Base-by-base conservation (phyloP, 1,139 yeast genomes). In the Schwanniomyces etchellsii region DNA sequence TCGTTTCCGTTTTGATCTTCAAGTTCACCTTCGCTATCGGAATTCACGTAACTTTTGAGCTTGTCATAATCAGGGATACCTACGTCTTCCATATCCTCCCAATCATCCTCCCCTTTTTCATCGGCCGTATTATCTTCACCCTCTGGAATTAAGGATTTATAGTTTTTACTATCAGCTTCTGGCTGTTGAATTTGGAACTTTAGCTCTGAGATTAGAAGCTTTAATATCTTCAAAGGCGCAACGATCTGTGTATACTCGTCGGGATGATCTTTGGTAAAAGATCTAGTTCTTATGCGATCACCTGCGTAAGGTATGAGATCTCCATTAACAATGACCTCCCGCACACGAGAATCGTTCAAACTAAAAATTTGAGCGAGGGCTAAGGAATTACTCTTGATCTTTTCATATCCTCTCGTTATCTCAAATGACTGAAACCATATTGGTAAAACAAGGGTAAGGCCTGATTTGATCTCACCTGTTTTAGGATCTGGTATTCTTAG, bases 371-470 rank as follows among this genome's bases (percentile, higher is more conserved):
- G 72, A 14, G 44, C 55, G 27, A 91, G 62, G 0, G 96, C 95
- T 25, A 74, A 51, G 4, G 85, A 72, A 47, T 84, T 84, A 35
- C 76, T 77, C 39, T 73, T 69, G 33, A 89, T 85, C 37, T 76
- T 77, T 24, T 79, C 83, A 37, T 73, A 79, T 0, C 96, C 96
- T 36, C 93, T 64, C 27, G 89, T 71, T 1, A 81, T 77, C 45
- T 84, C 93, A 55, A 84, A 89, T 2, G 88, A 74, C 22, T 76
- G 76, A 31, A 89, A 70, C 96, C 97, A 89, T 33, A 82, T 79
- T 4, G 81, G 80, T 12, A 56, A 41, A 11, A 56, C 42, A 5
- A 54, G 36, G 18, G 45, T 45, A 28, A 56, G 45, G 4, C 57
- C 58, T 4, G 48, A 40, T 34, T 43, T 43, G 14, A 45, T 40